Base-by-base conservation (phyloP, 2,329 filamentous ascomycete genomes). In the Sarocladium kiliense region DNA sequence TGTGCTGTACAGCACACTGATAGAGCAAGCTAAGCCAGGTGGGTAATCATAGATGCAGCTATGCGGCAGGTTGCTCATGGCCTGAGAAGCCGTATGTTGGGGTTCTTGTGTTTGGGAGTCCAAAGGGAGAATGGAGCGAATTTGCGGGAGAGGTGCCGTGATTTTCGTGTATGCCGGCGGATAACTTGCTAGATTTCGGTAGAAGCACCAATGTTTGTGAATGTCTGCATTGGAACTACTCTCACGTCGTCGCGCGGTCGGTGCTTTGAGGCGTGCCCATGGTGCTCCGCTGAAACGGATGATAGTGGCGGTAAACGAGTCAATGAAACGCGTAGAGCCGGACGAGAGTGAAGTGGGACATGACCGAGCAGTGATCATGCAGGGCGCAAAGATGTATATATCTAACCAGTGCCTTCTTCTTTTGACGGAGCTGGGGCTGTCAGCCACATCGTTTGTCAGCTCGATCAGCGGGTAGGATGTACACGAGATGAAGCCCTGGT, bases 371-470 rank as follows among this genome's bases (percentile, higher is more conserved):
- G 27, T 14, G 25, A 51, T 9, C 10, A 51, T 36, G 47, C 10
- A 51, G 47, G 47, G 26, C 44, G 23, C 10, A 23, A 11, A 51
- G 16, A 18, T 36, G 30, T 36, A 34, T 51, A 51, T 51, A 51
- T 51, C 47, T 51, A 18, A 51, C 9, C 27, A 51, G 27, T 23
- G 23, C 26, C n/a, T 51, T 34, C 23, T 27, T 23, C 47, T 23
- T 23, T 36, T 9, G 27, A 11, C 19, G 47, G 30, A 32, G 47
- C 6, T 51, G 27, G 47, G 47, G 19, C 47, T n/a, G 47, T 51
- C 30, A 51, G 47, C 47, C 26, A 51, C 47, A 51, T 11, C 27
- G 25, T 51, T 27, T 51, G 27, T 51, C 27, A 51, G 47, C 47
- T 36, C 10, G 47, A 51, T 34, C 27, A 51, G 30, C 27, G 23